Evolutionary conservation across 257 asterid genomes (phyloP).

Genomic region (Echites panduratus): DNA sequence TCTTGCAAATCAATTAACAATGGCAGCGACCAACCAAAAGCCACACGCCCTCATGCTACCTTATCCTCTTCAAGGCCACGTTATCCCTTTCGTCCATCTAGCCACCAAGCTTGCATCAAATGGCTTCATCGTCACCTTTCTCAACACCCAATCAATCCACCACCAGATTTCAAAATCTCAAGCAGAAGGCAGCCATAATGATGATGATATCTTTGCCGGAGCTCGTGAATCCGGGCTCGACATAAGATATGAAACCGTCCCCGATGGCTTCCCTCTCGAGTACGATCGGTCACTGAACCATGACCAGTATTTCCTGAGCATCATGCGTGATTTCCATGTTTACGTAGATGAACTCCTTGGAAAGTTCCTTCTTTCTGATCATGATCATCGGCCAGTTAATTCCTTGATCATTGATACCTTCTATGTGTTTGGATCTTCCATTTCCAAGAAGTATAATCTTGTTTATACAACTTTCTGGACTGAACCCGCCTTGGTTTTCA

Average conservation of each 20-base stretch:
- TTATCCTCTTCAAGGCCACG: constrained; percentile 37
- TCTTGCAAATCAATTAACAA: no score
- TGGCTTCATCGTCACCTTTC: constrained; percentile 33
- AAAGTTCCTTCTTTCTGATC: constrained; percentile 16
- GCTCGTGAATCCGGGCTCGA: constrained; percentile 52
- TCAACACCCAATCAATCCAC: constrained; percentile 27
- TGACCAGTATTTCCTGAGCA: constrained; percentile 14
- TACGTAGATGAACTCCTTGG: constrained; percentile 37
- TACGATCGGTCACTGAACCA: constrained; percentile 30
- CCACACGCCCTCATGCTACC: constrained; percentile 26
- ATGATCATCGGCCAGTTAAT: constrained; percentile 16
- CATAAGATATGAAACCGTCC: constrained; percentile 43
- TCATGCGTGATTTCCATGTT: constrained; percentile 25
- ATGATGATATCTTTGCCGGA: constrained; percentile 29
- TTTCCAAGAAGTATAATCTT: constrained; percentile 36
- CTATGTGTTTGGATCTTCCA: constrained; percentile 32
- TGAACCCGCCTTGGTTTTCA: constrained; percentile 45
- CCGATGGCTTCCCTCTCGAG: constrained; percentile 47
- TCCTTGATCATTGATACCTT: constrained; percentile 50
- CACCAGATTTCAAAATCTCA: constrained; percentile 18
- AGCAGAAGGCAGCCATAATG: background rate
- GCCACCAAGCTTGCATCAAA: constrained; percentile 31
- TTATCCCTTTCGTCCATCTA: constrained; percentile 24
- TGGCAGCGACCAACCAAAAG: constrained; percentile 4
- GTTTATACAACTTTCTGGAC: constrained; percentile 59